A percentile compares a stretch with the other conserved stretches of the same genome.
phyloP scores from a whole-genome alignment of 139 green algal species.

The Micractinium sp. region DNA sequence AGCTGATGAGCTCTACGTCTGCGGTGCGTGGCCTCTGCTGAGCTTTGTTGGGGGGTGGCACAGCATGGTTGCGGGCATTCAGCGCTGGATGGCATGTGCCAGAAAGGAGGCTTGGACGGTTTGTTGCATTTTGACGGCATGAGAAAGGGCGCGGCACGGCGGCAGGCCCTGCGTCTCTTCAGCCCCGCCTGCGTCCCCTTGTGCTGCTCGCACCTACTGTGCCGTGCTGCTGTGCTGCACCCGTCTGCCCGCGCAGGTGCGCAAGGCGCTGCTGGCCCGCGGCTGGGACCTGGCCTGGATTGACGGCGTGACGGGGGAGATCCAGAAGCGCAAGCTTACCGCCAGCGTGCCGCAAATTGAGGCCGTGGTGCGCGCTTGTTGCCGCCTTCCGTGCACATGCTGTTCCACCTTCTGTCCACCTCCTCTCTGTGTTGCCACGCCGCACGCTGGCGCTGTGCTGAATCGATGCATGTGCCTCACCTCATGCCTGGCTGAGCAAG shows the following conservation, averaged over 20 bases:
- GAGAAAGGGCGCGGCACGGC: no score
- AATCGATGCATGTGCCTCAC: background rate
- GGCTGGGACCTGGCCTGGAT: slow-evolving; percentile 44
- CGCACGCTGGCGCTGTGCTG: background rate
- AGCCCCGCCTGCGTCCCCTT: no score
- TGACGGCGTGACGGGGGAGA: slow-evolving; percentile 39
- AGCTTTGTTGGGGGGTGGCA: no score
- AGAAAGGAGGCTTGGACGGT: no score
- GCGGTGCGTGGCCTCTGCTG: background rate
- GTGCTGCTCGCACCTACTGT: no score
- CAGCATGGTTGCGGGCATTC: no score
- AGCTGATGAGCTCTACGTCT: background rate
- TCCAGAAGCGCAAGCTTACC: slow-evolving; percentile 33
- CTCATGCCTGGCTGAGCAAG: background rate
- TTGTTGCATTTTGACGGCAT: no score
- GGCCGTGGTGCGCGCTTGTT: slow-evolving; percentile 10
- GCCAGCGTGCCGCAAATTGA: slow-evolving; percentile 20
- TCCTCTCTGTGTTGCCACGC: background rate
- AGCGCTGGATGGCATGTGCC: no score
- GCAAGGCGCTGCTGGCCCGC: slow-evolving; percentile 3
- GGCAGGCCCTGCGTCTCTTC: no score
- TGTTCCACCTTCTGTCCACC: background rate
- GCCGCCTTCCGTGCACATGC: no score
- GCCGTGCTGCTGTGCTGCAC: no score
- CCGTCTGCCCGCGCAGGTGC: background rate